Conservation (phyloP, 257 asterid genomes). For the Pogostemon cablin region DNA sequence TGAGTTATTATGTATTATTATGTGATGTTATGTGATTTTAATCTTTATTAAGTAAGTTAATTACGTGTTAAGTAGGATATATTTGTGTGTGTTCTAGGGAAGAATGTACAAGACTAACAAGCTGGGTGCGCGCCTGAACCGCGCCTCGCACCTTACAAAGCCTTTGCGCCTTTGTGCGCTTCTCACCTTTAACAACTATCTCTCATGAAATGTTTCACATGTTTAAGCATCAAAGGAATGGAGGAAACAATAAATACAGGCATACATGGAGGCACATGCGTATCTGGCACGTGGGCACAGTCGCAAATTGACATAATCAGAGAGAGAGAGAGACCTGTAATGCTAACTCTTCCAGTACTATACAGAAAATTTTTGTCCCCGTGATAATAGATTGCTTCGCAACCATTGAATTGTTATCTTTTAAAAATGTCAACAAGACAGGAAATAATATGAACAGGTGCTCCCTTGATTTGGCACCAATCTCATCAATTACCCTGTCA, state of each 20-base stretch:
- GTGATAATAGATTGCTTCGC: conserved; percentile 74
- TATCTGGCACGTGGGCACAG: not conserved
- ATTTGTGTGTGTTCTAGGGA: too few relatives aligned
- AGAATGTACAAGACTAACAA: too few relatives aligned
- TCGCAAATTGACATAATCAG: not conserved
- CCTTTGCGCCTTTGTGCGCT: too few relatives aligned
- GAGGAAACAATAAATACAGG: not conserved
- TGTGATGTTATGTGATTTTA: too few relatives aligned
- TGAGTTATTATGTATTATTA: too few relatives aligned
- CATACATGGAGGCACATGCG: not conserved
- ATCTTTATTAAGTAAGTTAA: too few relatives aligned
- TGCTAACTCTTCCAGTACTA: conserved; percentile 74
- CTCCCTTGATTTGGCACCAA: conserved; percentile 67
- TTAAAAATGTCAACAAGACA: conserved; percentile 62
- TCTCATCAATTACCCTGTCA: conserved; percentile 82
- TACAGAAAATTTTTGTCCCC: conserved; percentile 67
- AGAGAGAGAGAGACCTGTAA: conserved; percentile 67
- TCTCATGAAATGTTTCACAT: conserved; percentile 3
- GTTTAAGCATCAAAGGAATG: conserved; percentile 15
- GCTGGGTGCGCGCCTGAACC: too few relatives aligned
- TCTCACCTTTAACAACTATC: too few relatives aligned
- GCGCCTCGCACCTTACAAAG: too few relatives aligned
- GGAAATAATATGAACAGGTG: conserved; percentile 67
- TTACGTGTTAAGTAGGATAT: too few relatives aligned
- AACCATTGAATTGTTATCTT: conserved; percentile 59